Percentiles rank a stretch among this genome's conserved stretches.
Evolutionary conservation across 768 basidiomycete species (phyloP).

Genomic region (Lentinula lateritia): DNA sequence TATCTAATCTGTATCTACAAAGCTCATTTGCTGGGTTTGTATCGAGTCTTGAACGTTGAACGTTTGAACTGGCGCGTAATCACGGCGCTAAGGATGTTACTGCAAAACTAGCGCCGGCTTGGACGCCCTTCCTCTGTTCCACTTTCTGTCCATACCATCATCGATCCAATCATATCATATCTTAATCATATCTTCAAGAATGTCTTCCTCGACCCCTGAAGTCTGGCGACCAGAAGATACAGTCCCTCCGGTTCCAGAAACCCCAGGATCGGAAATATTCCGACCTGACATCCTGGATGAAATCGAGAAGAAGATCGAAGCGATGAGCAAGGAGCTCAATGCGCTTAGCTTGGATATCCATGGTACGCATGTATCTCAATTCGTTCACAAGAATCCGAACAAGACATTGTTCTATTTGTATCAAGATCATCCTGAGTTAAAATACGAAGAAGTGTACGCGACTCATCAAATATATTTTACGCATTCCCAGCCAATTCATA

Average conservation of each 20-base stretch:
- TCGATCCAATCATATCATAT: neutral
- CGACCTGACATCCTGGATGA: constrained; percentile 53
- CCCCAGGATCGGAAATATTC: constrained; percentile 29
- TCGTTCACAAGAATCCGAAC: neutral
- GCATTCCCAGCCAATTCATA: neutral
- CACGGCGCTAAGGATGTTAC: too few species aligned
- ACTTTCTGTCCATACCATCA: neutral
- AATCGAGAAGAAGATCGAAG: constrained; percentile 52
- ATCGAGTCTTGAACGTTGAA: too few species aligned
- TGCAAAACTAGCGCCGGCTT: too few species aligned
- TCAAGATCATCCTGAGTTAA: constrained; percentile 65
- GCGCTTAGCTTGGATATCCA: constrained; percentile 69
- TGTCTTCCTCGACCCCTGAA: neutral
- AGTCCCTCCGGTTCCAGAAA: constrained; percentile 15
- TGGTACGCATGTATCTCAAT: constrained; percentile 30
- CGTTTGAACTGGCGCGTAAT: too few species aligned
- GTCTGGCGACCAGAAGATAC: constrained; percentile 39
- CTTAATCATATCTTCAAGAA: neutral
- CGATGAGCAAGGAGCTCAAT: constrained; percentile 50
- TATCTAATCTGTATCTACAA: too few species aligned
- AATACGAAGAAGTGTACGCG: constrained; percentile 59
- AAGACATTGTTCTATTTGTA: neutral
- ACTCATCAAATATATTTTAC: neutral
- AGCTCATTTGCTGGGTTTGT: too few species aligned
- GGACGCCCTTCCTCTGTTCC: too few species aligned